A percentile compares a stretch with the other conserved stretches of the same genome.
Evolutionary conservation across 805 yeast species (phyloP).

Genomic region (Saccharomycopsis lassenensis): DNA sequence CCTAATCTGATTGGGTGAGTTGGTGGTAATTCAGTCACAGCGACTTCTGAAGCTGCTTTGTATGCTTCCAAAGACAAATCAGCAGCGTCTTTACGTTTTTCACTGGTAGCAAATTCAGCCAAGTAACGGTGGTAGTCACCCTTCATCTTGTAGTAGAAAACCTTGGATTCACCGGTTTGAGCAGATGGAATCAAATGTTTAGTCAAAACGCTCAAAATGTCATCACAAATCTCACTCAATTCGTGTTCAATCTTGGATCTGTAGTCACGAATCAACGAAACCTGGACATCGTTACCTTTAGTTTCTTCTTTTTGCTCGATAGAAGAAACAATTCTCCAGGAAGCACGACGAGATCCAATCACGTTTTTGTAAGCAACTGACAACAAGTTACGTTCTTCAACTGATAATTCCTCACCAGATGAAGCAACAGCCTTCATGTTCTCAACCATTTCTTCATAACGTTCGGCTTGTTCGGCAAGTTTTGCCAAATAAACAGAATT

Average conservation of each 20-base stretch:
- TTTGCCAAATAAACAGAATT: slow-evolving; percentile 97
- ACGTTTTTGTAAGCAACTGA: slow-evolving; percentile 98
- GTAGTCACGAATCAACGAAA: slow-evolving; percentile 80
- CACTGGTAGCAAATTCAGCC: slow-evolving; percentile 91
- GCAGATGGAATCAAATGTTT: slow-evolving; percentile 90
- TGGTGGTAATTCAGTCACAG: slow-evolving; percentile 93
- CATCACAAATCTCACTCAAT: slow-evolving; percentile 87
- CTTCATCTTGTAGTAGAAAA: slow-evolving; percentile 97
- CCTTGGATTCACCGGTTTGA: slow-evolving; percentile 94
- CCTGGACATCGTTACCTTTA: slow-evolving; percentile 89
- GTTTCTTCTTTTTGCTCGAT: slow-evolving; percentile 97
- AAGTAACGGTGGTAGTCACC: slow-evolving; percentile 99
- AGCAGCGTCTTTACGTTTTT: slow-evolving; percentile 87
- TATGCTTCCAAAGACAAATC: slow-evolving; percentile 88
- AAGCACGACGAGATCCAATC: slow-evolving; percentile 98
- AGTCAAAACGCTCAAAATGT: slow-evolving; percentile 78
- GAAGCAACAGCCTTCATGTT: slow-evolving; percentile 97
- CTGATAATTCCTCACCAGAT: slow-evolving; percentile 88
- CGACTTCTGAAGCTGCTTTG: slow-evolving; percentile 92
- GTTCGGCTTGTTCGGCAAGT: slow-evolving; percentile 98
- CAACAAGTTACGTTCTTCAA: slow-evolving; percentile 94
- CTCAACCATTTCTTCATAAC: slow-evolving; percentile 98
- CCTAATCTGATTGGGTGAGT: slow-evolving; percentile 98
- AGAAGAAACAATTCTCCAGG: slow-evolving; percentile 98
- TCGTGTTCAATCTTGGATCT: slow-evolving; percentile 91